Base-by-base conservation (phyloP, 116 monocot species). In the Dioscorea cayenensis region DNA sequence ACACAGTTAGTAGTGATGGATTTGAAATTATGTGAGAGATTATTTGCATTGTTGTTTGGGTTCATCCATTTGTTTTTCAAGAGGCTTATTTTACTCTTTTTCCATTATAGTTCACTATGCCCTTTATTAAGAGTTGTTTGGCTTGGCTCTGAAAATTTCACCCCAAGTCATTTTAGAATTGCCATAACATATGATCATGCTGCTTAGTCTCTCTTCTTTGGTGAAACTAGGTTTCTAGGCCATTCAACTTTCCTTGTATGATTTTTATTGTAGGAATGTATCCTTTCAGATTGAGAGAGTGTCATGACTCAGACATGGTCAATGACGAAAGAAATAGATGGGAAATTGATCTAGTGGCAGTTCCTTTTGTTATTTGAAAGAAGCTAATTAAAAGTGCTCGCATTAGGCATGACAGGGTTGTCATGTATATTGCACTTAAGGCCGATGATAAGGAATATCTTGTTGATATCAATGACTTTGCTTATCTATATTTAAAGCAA, bases 321-420 rank as follows among this genome's bases (percentile, higher is more conserved):
- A 89, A 89, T 82, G 89, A 93, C 73, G 89, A 87, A 55, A 83
- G 35, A 43, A 87, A 70, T 64, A 84, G 89, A 79, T 93, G 93
- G 93, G 93, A 93, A 75, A 89, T 93, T 67, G 87, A 93, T 81
- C 89, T 89, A 52, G n/a, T n/a, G n/a, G n/a, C n/a, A n/a, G n/a
- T n/a, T n/a, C n/a, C n/a, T n/a, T n/a, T n/a, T n/a, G n/a, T 85
- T 49, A 75, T 93, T 61, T 89, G 87, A 20, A 89, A 79, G 81
- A 93, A 85, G 75, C 73, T 93, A 62, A 63, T 89, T 23, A 85
- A 80, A 68, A 77, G 67, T 85, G 89, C 87, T 71, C 77, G 84
- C 12, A 93, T 93, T 70, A 86, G 93, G 36, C 89, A 89, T 81
- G 93, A 93, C 49, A 89, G 93, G 93, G 93, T 70, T 79, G 89